Base-by-base conservation (phyloP, 148 eudicot species). In the Cornus suecica region DNA sequence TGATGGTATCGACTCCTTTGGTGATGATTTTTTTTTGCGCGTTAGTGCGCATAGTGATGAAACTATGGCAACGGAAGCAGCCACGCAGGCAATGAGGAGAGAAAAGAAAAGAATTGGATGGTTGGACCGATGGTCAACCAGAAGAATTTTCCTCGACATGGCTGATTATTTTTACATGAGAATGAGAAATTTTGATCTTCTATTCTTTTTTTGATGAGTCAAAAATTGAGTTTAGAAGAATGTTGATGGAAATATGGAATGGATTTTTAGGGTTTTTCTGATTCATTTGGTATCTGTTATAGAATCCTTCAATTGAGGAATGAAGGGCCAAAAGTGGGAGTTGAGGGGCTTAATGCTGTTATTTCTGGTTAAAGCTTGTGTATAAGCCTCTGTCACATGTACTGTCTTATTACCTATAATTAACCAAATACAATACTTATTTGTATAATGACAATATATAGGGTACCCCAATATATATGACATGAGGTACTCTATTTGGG, bases 131-230 rank as follows among this genome's bases (percentile, higher is more conserved):
- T 74, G 77, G 69, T 80, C 82, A 14, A 34, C 79, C 32, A 28
- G 42, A 66, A 84, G 84, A 78, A 89, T 30, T 30, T 61, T 79
- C 64, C 92, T 87, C 80, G 86, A 88, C 92, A 89, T 89, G 78
- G 80, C 41, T 75, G 73, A 79, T 76, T 2, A 3, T 4, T 32
- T 32, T 58, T 20, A n/a, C 23, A 58, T 14, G 6, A 58, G 24
- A 58, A 58, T 1, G 24, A n/a, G 24, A 58, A 58, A 22, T 20
- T 20, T 58, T 11, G 20, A 18, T 58, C 62, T 58, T 58, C 20
- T 58, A 24, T 58, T 58, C 62, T 58, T n/a, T 1, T 58, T 5
- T 58, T 58, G 4, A 6, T 58, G 1, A 7, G 10, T 54, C 61
- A 16, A 54, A 14, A 54, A 9, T 54, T 58, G 62, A 58, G 10